These are phyloP conservation scores for Houttuynia cordata DNA, from an alignment of 164 flowering plant genomes.

Conservation along the genomic window DNA sequence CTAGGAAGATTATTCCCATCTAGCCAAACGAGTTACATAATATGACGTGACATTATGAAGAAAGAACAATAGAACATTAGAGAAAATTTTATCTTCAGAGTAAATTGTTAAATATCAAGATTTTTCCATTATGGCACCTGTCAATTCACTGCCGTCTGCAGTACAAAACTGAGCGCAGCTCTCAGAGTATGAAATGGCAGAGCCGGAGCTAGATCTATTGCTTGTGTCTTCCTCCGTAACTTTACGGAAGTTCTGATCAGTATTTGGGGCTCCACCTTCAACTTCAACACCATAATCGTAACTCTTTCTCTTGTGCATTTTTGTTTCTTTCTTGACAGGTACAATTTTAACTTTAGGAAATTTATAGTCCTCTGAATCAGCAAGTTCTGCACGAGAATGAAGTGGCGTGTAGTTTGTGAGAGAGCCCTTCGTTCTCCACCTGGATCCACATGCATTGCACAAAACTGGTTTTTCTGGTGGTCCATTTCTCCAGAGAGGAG, in stretches of 20 bases:
- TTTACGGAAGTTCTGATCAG: constrained; percentile 34
- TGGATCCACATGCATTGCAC: constrained; percentile 98
- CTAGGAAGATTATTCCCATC: background rate
- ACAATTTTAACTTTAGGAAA: constrained; percentile 37
- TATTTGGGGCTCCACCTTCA: constrained; percentile 23
- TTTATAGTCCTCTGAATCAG: constrained; percentile 50
- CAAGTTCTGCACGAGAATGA: constrained; percentile 67
- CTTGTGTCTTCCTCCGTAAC: constrained; percentile 74
- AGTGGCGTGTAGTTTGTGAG: constrained; percentile 88
- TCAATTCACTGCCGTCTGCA: constrained; percentile 77
- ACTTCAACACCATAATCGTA: constrained; percentile 20
- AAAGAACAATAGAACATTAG: background rate
- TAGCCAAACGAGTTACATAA: too few species aligned
- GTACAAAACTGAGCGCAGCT: constrained; percentile 72
- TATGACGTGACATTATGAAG: background rate
- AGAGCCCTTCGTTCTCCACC: constrained; percentile 98
- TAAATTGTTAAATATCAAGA: background rate
- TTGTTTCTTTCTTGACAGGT: constrained; percentile 52
- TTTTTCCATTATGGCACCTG: constrained; percentile 37
- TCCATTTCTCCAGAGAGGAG: constrained; percentile 99
- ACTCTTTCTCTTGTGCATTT: constrained; percentile 51
- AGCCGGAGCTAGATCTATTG: constrained; percentile 91
- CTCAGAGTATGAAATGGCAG: constrained; percentile 90
- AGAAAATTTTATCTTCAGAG: background rate
- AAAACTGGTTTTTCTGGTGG: constrained; percentile 96